Percentiles rank a stretch among this genome's conserved stretches.
Evolutionary conservation across 371 early-diverging fungal genomes (phyloP).

Genomic region (Mortierella sp.): DNA sequence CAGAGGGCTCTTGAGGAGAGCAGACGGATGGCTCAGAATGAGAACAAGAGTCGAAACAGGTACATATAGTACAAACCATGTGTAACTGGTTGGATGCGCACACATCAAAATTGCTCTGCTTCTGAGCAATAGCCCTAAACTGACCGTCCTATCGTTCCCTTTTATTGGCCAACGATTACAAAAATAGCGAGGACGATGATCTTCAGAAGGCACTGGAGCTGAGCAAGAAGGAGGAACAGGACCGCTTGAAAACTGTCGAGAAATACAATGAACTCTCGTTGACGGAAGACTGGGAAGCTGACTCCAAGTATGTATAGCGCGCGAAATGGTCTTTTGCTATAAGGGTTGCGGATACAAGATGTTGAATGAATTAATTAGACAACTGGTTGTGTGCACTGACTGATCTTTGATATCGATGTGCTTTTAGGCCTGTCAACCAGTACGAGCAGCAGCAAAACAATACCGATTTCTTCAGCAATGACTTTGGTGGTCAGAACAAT

Average conservation of each 20-base stretch:
- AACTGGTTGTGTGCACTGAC: neutral
- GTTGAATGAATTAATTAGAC: no score
- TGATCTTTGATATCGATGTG: neutral
- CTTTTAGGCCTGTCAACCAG: conserved; percentile 25
- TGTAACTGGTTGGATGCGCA: conserved; percentile 20
- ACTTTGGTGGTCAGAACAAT: conserved; percentile 54
- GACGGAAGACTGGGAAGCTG: conserved; percentile 55
- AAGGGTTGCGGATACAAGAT: neutral
- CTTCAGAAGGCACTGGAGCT: conserved; percentile 71
- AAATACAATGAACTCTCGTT: conserved; percentile 49
- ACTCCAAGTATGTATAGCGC: conserved; percentile 30
- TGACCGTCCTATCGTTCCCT: no score
- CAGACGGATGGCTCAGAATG: conserved; percentile 73
- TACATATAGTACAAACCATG: conserved; percentile 42
- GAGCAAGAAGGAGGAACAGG: conserved; percentile 64
- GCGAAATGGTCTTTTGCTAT: no score
- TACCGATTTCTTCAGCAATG: conserved; percentile 63
- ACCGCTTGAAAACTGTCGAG: conserved; percentile 37
- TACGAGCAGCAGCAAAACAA: conserved; percentile 60
- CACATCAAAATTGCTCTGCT: no score
- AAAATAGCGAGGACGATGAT: conserved; percentile 60
- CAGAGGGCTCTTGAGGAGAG: conserved; percentile 89
- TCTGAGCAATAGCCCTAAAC: no score
- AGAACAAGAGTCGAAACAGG: conserved; percentile 60
- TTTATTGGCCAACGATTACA: no score